Percentiles rank a stretch among this genome's conserved stretches.
These are phyloP conservation scores for Coemansia sp. DNA, from an alignment of 192 early-diverging fungal genomes.

Conservation along the genomic window DNA sequence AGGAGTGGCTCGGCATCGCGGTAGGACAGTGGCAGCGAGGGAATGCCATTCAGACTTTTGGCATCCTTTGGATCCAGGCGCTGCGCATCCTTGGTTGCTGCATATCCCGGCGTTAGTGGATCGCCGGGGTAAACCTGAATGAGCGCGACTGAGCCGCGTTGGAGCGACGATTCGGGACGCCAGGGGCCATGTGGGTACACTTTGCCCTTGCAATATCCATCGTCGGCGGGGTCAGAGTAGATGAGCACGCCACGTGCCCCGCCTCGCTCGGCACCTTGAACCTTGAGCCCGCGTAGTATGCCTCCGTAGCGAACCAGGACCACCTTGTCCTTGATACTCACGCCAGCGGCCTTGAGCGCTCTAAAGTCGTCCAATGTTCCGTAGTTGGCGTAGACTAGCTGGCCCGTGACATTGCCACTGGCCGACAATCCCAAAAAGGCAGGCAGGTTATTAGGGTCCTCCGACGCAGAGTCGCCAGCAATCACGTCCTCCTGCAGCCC, in stretches of 20 bases:
- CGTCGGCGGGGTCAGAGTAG: conserved; percentile 65
- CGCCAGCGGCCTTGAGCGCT: conserved; percentile 31
- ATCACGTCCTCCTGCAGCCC: conserved; percentile 56
- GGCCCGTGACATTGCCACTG: conserved; percentile 59
- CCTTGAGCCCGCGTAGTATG: conserved; percentile 57
- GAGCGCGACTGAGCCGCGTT: conserved; percentile 57
- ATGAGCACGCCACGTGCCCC: conserved; percentile 60
- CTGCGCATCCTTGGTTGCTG: conserved; percentile 54
- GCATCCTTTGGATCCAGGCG: conserved; percentile 57
- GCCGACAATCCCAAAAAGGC: conserved; percentile 64
- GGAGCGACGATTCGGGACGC: conserved; percentile 57
- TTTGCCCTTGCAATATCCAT: conserved; percentile 53
- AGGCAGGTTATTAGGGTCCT: conserved; percentile 55
- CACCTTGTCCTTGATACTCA: conserved; percentile 50
- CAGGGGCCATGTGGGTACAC: conserved; percentile 62
- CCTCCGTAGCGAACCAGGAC: conserved; percentile 60
- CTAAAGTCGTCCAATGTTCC: conserved; percentile 58
- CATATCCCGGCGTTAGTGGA: conserved; percentile 62
- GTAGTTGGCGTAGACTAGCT: conserved; percentile 64
- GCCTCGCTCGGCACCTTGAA: conserved; percentile 52
- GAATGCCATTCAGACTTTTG: conserved; percentile 54
- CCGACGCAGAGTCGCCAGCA: conserved; percentile 59
- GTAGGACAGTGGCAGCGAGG: conserved; percentile 65
- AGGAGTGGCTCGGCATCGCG: conserved; percentile 59
- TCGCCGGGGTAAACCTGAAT: conserved; percentile 56